phyloP scores from a whole-genome alignment of 2,329 filamentous ascomycete species.

The Camptophora hylomeconis region DNA sequence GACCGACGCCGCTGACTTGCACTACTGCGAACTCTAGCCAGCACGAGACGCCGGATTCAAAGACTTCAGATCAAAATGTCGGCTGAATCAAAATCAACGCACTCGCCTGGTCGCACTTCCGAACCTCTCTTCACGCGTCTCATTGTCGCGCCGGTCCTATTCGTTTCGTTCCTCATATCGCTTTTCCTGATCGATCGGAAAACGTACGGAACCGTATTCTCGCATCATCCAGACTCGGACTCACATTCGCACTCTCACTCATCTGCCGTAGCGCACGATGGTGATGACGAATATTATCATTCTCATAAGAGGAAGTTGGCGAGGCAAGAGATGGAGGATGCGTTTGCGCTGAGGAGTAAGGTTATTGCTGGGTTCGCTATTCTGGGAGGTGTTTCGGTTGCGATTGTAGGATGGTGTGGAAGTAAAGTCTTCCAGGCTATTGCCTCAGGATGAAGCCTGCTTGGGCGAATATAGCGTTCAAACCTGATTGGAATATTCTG shows the following conservation, averaged over 20 bases:
- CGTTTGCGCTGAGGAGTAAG: slow-evolving; percentile 44
- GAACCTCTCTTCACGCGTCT: slow-evolving; percentile 18
- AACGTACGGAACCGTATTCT: slow-evolving; percentile 37
- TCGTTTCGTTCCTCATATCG: slow-evolving; percentile 53
- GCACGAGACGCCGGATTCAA: too few species aligned
- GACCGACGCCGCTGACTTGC: too few species aligned
- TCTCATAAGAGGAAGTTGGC: slow-evolving; percentile 48
- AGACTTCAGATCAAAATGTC: too few species aligned
- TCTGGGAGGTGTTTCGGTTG: slow-evolving; percentile 21
- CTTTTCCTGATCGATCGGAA: slow-evolving; percentile 49
- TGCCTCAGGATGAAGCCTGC: too few species aligned
- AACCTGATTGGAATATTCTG: too few species aligned
- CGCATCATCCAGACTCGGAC: slow-evolving; percentile 26
- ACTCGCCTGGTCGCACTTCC: too few species aligned
- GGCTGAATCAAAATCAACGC: background rate
- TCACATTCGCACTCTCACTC: slow-evolving; percentile 21
- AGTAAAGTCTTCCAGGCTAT: slow-evolving; percentile 2
- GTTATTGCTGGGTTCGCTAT: slow-evolving; percentile 40
- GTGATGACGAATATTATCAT: slow-evolving; percentile 36
- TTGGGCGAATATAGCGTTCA: too few species aligned
- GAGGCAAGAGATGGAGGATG: slow-evolving; percentile 49
- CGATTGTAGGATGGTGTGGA: slow-evolving; percentile 15
- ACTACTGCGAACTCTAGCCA: too few species aligned
- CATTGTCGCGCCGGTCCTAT: slow-evolving; percentile 50
- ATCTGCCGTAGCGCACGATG: slow-evolving; percentile 16